Conservation (phyloP, 169 alveolate genomes). For the Cryptosporidium meleagridis region DNA sequence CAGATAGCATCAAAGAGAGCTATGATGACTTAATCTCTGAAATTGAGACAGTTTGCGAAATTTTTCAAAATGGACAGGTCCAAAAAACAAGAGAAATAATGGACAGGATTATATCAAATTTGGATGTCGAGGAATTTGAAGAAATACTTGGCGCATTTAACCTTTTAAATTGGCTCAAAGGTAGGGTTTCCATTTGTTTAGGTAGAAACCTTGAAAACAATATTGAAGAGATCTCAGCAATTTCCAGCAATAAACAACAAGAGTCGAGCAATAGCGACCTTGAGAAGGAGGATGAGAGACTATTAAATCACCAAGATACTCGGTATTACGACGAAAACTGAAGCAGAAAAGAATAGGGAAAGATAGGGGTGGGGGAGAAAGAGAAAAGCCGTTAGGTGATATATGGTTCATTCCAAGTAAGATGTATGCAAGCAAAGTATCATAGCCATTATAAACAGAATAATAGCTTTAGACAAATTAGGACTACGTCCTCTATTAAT, state of each 20-base stretch:
- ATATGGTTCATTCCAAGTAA: background rate
- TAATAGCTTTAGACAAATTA: background rate
- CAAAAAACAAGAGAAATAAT: conserved; percentile 1
- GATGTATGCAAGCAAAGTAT: background rate
- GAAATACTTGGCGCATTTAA: conserved; percentile 18
- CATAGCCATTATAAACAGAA: background rate
- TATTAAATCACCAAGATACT: conserved; percentile 6
- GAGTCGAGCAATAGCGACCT: background rate
- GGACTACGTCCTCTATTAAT: background rate
- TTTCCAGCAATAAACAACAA: background rate
- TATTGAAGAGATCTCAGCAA: background rate
- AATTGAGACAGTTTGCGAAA: conserved; percentile 16
- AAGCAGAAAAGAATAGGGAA: background rate
- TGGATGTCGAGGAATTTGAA: conserved; percentile 12
- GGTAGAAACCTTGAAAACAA: background rate
- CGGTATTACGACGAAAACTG: background rate
- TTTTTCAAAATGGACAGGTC: background rate
- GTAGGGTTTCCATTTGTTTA: conserved; percentile 31
- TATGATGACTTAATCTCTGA: conserved; percentile 10
- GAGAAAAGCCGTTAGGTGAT: background rate
- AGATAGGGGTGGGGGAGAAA: background rate
- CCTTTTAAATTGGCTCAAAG: conserved; percentile 49
- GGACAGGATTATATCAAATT: conserved; percentile 16
- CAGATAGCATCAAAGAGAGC: background rate
- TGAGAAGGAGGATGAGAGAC: conserved; percentile 4